phyloP scores from a whole-genome alignment of 441 rosid species.

The Erysimum pusillum region DNA sequence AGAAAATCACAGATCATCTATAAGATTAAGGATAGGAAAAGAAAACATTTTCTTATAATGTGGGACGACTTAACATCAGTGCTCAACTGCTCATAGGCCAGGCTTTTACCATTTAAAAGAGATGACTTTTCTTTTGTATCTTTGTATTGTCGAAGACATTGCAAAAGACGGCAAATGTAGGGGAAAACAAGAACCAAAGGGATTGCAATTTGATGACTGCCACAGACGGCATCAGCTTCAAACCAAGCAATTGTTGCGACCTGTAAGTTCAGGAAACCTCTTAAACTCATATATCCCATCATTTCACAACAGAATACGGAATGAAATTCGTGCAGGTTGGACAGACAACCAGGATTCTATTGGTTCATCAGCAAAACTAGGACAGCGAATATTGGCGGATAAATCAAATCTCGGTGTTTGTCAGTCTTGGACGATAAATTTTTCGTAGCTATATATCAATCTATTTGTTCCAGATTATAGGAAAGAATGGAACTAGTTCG shows the following conservation, averaged over 20 bases:
- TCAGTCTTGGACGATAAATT: background rate
- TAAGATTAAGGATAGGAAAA: constrained; percentile 8
- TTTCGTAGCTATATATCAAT: constrained; percentile 1
- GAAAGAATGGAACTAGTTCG: constrained; percentile 23
- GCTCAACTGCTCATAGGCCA: background rate
- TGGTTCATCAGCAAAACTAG: constrained; percentile 14
- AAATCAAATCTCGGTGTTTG: background rate
- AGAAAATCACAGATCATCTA: background rate
- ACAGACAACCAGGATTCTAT: constrained; percentile 18
- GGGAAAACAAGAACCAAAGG: constrained; percentile 82
- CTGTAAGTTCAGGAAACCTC: constrained; percentile 50
- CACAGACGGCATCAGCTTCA: constrained; percentile 84
- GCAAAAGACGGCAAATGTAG: constrained; percentile 72
- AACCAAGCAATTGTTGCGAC: constrained; percentile 88
- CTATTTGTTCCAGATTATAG: constrained; percentile 5
- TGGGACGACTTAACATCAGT: constrained; percentile 6
- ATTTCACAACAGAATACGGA: background rate
- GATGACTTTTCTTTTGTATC: constrained; percentile 73
- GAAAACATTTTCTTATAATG: background rate
- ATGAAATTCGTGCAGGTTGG: background rate
- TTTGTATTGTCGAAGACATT: constrained; percentile 79
- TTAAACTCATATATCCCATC: constrained; percentile 13
- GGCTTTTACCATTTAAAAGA: constrained; percentile 67
- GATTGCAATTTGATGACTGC: constrained; percentile 78
- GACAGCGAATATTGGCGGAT: background rate